Evolutionary conservation across 2,329 filamentous ascomycete genomes (phyloP), one percentile per base, ranked within the genome.

Genomic region (Elsinoe australis): DNA sequence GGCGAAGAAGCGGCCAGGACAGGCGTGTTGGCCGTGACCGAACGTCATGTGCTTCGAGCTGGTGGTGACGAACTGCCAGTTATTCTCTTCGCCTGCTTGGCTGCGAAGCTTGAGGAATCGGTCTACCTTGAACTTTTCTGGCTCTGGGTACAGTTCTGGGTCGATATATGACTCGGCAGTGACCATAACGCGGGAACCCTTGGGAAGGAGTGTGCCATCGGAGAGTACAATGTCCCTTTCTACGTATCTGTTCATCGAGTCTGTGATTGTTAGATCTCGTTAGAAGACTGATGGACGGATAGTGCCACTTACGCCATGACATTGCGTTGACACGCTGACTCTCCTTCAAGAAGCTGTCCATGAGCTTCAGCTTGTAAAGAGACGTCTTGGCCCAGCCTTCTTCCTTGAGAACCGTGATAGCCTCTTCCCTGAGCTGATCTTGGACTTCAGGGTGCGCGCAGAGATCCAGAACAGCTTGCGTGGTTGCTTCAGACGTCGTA

Each of bases 1-100:
- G 9, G 61, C 63, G 31, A 67, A 61, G 51, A 65, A 65, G 9
- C 63, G 53, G 2, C 64, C 63, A 7, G 63, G 62, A 44, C 64
- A 64, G 9, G 57, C 58, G 44, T 64, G 59, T 22, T 54, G 52
- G 10, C 64, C 64, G 24, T 56, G 50, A 10, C 62, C 60, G 51
- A 63, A 64, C 0, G 35, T 51, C 28, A 59, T 45, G 48, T 62
- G 54, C 10, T 54, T 49, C 5, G 51, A 22, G 2, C 49, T 53
- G 3, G 52, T 54, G 2, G 56, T 53, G n/a, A 54, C 54, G 36
- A 55, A 55, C 28, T 57, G 56, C 33, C 57, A 53, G 4, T 47
- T 47, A 35, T 57, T 56, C 24, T 54, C 51, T 18, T 57, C 52
- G 6, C 56, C 55, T 1, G 53, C 42, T n/a, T 51, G 47, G 19